Evolutionary conservation across 768 basidiomycete genomes (phyloP).

Genomic region (Candolleomyces aberdarensis): DNA sequence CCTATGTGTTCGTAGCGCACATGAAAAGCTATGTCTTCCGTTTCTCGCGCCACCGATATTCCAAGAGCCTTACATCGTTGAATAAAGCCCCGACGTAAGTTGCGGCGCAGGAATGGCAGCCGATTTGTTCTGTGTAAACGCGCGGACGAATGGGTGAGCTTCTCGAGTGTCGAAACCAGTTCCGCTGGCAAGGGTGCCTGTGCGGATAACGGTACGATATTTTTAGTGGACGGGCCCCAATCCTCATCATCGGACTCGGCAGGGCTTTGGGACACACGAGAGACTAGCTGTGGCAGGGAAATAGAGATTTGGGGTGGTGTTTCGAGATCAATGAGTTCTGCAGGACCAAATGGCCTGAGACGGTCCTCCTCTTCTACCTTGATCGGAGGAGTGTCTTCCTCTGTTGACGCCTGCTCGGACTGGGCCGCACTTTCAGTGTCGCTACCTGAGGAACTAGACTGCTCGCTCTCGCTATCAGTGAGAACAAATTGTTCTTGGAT

Average conservation of each 20-base stretch:
- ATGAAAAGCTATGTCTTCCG: neutral
- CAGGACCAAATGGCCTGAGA: neutral
- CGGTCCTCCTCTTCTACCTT: conserved; percentile 1
- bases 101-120: conserved; percentile 12
- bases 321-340: conserved; percentile 11
- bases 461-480: neutral
- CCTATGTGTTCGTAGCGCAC: conserved; percentile 5
- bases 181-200: neutral
- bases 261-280: no score
- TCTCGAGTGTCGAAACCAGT: conserved; percentile 5
- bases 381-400: neutral
- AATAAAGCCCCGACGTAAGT: conserved; percentile 13
- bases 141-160: neutral
- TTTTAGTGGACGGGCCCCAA: neutral
- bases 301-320: conserved; percentile 16
- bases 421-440: neutral
- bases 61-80: conserved; percentile 10
- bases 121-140: conserved; percentile 9
- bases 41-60: conserved; percentile 2
- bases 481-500: neutral
- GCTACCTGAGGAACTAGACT: neutral
- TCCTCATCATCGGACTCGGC: neutral
- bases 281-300: conserved; percentile 14
- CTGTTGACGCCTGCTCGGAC: neutral
- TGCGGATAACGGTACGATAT: neutral